Evolutionary conservation across 768 basidiomycete genomes (phyloP).

Genomic region (Tubosaeta brunneosetosa): DNA sequence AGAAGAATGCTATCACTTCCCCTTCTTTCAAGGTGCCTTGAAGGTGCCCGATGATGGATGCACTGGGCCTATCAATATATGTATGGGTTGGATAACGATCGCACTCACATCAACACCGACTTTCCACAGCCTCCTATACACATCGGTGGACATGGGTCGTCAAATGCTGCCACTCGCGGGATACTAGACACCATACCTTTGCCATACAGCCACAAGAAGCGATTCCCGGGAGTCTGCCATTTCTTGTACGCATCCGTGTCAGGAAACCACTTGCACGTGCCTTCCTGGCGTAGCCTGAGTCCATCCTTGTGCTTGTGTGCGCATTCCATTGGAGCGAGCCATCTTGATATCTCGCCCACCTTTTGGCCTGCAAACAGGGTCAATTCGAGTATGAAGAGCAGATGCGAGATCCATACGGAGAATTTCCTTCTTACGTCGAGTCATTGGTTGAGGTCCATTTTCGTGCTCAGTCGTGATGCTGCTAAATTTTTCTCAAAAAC

Average conservation of each 20-base stretch:
- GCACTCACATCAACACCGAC: neutral
- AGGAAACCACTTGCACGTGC: constrained; percentile 1
- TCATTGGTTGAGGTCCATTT: neutral
- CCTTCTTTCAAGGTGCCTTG: neutral
- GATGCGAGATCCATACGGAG: neutral
- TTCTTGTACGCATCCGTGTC: neutral
- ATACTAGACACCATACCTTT: neutral
- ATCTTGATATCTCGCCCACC: neutral
- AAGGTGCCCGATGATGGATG: constrained; percentile 1
- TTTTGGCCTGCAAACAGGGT: neutral
- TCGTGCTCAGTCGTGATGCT: neutral
- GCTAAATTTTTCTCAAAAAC: neutral
- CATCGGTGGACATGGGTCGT: too few species aligned
- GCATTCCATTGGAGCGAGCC: constrained; percentile 1
- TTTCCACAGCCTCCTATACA: constrained; percentile 2
- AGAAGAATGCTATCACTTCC: constrained; percentile 1
- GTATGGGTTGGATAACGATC: too few species aligned
- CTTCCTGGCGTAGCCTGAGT: neutral
- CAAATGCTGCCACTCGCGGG: neutral
- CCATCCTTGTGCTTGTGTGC: neutral
- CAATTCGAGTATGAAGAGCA: too few species aligned
- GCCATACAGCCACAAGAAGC: constrained; percentile 2
- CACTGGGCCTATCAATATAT: neutral
- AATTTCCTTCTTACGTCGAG: neutral
- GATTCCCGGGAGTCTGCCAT: neutral